These are phyloP conservation scores for Trichothecium roseum DNA, from an alignment of 2,329 filamentous ascomycete genomes.

Conservation along the genomic window DNA sequence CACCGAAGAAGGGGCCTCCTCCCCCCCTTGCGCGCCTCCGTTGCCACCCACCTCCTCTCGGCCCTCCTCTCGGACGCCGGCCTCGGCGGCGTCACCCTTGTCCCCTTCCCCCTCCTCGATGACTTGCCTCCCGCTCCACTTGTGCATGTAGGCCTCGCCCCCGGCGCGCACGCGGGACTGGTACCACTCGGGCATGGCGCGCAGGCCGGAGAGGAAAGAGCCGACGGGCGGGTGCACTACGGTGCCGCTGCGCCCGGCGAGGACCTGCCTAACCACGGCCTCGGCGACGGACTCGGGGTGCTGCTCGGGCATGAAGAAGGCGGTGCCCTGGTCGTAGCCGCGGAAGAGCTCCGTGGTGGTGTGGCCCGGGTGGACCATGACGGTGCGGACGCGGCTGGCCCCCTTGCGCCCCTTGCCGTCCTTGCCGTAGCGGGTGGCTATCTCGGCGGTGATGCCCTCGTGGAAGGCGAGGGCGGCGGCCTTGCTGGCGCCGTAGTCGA, in stretches of 20 bases:
- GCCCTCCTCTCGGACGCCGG: conserved; percentile 31
- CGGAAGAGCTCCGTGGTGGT: no score
- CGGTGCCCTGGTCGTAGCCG: conserved; percentile 40
- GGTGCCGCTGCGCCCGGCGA: conserved; percentile 35
- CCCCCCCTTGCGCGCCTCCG: no score
- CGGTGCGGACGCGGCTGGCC: conserved; percentile 54
- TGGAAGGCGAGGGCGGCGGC: conserved; percentile 57
- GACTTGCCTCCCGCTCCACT: conserved; percentile 36
- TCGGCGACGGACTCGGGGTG: conserved; percentile 30
- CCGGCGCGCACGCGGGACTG: conserved; percentile 39
- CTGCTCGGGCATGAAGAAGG: conserved; percentile 21
- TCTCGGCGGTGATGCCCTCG: conserved; percentile 51
- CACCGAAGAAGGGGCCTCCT: conserved; percentile 15
- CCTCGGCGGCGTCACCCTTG: conserved; percentile 19
- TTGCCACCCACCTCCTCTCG: conserved; percentile 36
- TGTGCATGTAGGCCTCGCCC: conserved; percentile 28
- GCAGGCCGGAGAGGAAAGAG: conserved; percentile 28
- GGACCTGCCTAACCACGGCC: conserved; percentile 37
- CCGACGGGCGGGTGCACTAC: conserved; percentile 34
- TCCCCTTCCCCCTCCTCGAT: conserved; percentile 26
- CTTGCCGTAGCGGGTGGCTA: conserved; percentile 44
- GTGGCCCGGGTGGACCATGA: conserved; percentile 47
- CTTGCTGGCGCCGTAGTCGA: conserved; percentile 60
- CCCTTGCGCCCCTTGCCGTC: no score
- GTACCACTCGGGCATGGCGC: conserved; percentile 53